Evolutionary conservation across 2,329 filamentous ascomycete species (phyloP), one percentile per base, ranked within the genome.

Genomic region (Phyllachora maydis): DNA sequence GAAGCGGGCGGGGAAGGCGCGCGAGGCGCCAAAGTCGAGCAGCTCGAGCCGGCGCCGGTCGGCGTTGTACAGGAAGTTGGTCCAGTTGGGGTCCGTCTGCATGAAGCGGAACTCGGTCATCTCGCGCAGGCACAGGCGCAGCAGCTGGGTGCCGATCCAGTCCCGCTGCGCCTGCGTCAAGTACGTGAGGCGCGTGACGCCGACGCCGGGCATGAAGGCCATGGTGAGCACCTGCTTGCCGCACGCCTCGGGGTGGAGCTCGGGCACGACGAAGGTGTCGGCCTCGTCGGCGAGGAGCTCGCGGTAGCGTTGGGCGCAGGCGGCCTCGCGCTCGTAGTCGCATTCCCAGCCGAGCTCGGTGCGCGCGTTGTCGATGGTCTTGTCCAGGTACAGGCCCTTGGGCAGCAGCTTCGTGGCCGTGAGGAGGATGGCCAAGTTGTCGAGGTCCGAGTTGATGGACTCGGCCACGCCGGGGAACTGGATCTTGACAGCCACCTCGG

Each of bases 21-120:
- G 64, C 11, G 75, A 82, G 17, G 88, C 88, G 28, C 88, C 88
- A 46, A 98, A 98, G 49, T 98, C 90, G 24, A 98, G 69, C 1
- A 98, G 65, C 46, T 92, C 83, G 9, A 98, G 70, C 40, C 69
- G 75, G 36, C 68, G 54, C 4, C 60, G 67, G 11, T 54, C 37
- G 1, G 68, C 54, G 37, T 95, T 88, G 57, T 81, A 98, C 11
- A 95, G 59, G 47, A 98, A 98, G 49, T 98, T 98, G 16, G 85
- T 95, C 88, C 88, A 98, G 56, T 98, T 98, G 19, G 88, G 88
- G 42, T 98, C 88, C 4, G 88, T 98, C 52, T 98, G 88, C 88
- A 98, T 98, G 54, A 91, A 95, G 30, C 62, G 71, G 64, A 93
- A 95, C 47, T 92, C 81, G 32, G 73, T 73, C 36, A 95, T 85